Evolutionary conservation across 2,329 filamentous ascomycete species (phyloP).

Genomic region (Sarocladium brachiariae): DNA sequence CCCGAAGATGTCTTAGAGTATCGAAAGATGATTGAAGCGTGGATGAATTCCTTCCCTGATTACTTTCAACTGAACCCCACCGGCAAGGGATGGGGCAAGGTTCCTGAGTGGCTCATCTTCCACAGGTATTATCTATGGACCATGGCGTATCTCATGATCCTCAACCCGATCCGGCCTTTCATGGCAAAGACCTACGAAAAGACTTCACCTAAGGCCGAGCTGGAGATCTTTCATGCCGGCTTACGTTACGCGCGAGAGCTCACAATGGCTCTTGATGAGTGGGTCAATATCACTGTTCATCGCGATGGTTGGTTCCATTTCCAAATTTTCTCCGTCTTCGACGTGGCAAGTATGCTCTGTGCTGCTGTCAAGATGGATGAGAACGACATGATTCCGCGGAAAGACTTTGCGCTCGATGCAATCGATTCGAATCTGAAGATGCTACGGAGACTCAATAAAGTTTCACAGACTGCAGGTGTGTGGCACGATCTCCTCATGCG

Average conservation of each 20-base stretch:
- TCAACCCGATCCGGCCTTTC: slow-evolving; percentile 39
- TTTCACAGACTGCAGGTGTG: background rate
- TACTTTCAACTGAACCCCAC: slow-evolving; percentile 6
- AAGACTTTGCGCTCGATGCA: slow-evolving; percentile 30
- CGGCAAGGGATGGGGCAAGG: slow-evolving; percentile 5
- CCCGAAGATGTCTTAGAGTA: slow-evolving; percentile 26
- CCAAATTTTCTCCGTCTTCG: slow-evolving; percentile 44
- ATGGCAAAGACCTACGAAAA: slow-evolving; percentile 30
- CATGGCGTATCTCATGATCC: slow-evolving; percentile 37
- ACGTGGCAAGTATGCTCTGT: slow-evolving; percentile 41
- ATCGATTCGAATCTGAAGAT: slow-evolving; percentile 21
- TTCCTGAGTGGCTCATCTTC: slow-evolving; percentile 29
- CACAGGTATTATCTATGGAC: slow-evolving; percentile 40
- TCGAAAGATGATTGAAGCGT: slow-evolving; percentile 31
- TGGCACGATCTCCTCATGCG: slow-evolving; percentile 7
- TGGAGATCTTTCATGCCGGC: slow-evolving; percentile 30
- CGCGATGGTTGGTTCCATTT: slow-evolving; percentile 43
- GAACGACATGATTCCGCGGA: slow-evolving; percentile 26
- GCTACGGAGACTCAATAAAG: slow-evolving; percentile 2
- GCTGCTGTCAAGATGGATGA: slow-evolving; percentile 43
- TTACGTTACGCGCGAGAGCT: slow-evolving; percentile 28
- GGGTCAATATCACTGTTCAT: slow-evolving; percentile 36
- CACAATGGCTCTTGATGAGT: slow-evolving; percentile 35
- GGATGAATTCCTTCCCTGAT: slow-evolving; percentile 33
- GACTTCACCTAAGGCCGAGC: slow-evolving; percentile 22